Evolutionary conservation across 306 rosid genomes (phyloP), one percentile per base, ranked within the genome.

Genomic region (Rosa rugosa): DNA sequence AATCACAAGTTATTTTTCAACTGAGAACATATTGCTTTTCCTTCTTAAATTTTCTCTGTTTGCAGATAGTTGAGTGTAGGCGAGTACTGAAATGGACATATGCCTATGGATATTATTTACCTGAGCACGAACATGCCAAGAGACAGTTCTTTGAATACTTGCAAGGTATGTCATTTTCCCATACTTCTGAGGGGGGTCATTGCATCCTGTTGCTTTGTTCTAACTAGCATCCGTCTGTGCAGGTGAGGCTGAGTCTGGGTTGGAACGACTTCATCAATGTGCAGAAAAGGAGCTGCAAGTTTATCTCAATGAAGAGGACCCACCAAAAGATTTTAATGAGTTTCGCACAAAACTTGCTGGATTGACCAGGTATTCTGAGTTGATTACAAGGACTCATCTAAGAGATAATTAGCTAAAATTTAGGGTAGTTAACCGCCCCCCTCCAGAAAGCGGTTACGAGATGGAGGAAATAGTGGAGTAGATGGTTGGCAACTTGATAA

Each of bases 31-130:
- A 23, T 42, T 60, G 38, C 75, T 75, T 75, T 67, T 71, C 23
- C 59, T 82, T 50, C 76, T 47, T 53, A 38, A 47, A 17, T 41
- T 36, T 86, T 49, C 69, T 79, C 68, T 75, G 67, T 81, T 83
- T 74, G 82, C 94, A 94, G 98, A 94, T 94, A 76, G 93, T 94
- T 36, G 98, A 94, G 83, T 94, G 98, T 77, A 90, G 98, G 80
- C 86, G 97, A 81, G 98, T 92, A 65, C 91, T 94, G 80, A 94
- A 94, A 77, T 94, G 98, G 98, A 94, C 98, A 1, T 94, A 94
- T 84, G 96, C 98, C 14, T 94, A 94, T 79, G 98, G 98, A 41
- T 94, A 79, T 86, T 94, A 92, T 85, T 84, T 94, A 83, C 97
- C 91, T 0, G 98, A 92, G 83, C 84, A 80, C 75, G 90, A 87